phyloP scores from a whole-genome alignment of 1,139 yeast genomes.

The Casaregolazyma lundiana region DNA sequence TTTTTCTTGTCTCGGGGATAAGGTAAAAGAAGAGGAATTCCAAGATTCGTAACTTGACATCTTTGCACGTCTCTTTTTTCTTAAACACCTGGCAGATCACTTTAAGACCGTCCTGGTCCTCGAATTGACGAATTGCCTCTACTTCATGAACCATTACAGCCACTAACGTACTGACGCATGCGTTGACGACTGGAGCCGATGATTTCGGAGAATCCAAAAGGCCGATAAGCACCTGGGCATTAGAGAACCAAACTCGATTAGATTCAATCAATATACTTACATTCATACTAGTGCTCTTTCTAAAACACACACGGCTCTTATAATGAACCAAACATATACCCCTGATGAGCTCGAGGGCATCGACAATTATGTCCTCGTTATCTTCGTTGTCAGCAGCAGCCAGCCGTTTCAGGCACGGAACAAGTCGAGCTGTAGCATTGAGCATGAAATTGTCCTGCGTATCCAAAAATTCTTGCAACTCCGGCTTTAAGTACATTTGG shows the following conservation, averaged over 20 bases:
- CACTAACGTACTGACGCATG: conserved; percentile 54
- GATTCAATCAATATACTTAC: conserved; percentile 12
- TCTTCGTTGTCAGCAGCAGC: conserved; percentile 1
- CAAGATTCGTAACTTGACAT: conserved; percentile 51
- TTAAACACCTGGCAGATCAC: conserved; percentile 45
- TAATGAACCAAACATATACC: conserved; percentile 63
- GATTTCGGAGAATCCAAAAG: conserved; percentile 18
- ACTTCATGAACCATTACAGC: conserved; percentile 58
- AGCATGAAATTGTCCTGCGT: conserved; percentile 48
- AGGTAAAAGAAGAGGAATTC: conserved; percentile 71
- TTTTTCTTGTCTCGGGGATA: conserved; percentile 50
- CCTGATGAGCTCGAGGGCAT: conserved; percentile 47
- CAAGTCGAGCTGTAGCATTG: conserved; percentile 43
- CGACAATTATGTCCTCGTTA: conserved; percentile 18
- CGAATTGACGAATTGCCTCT: conserved; percentile 56
- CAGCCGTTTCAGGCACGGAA: conserved; percentile 20
- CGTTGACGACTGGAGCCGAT: conserved; percentile 35
- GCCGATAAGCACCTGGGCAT: conserved; percentile 17
- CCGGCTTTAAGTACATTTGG: background rate
- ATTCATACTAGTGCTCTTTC: conserved; percentile 33
- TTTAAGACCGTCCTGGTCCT: conserved; percentile 54
- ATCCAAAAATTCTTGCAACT: conserved; percentile 6
- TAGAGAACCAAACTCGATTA: conserved; percentile 7
- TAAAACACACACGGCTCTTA: conserved; percentile 47
- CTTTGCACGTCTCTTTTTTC: conserved; percentile 34